Evolutionary conservation across 1,139 yeast genomes (phyloP), one percentile per base, ranked within the genome.

Genomic region (Kazachstania sp.): DNA sequence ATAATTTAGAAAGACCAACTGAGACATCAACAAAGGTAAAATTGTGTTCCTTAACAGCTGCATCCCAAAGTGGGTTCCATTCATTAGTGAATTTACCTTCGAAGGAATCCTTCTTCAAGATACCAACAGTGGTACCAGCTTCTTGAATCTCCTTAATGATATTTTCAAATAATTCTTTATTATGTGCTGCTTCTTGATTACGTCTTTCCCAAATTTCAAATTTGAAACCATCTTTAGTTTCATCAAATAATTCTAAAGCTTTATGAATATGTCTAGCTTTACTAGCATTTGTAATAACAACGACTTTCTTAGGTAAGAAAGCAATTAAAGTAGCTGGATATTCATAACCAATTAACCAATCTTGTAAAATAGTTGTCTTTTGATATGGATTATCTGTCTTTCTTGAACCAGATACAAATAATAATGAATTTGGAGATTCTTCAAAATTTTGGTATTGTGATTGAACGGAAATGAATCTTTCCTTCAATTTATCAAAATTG

Each of bases 341-440:
- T 64, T 94, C 97, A 64, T 90, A 92, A 6, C 97, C 97, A 50
- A 92, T 71, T 50, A 92, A 71, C 97, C 97, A 92, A 44, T 84
- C 84, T 64, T 90, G 97, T 43, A 90, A 68, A 44, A 86, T 85
- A 0, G 95, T 83, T 12, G 95, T 83, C 67, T 87, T 87, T 63
- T 86, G 87, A 67, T 87, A 90, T 41, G 96, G 95, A 63, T 88
- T 86, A 53, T 84, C 92, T 49, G 86, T 94, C 60, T 86, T 88
- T 39, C 85, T 73, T 11, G 92, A 86, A 11, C 97, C 97, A 44
- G 85, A 83, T 12, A 86, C 77, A 41, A 85, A 77, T 51, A 86
- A 67, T 29, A 86, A 61, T 19, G 85, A 76, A 34, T 77, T 71
- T 43, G 68, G 53, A 74, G 78, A 39, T 71, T 74, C 49, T 69